Evolutionary conservation across 176 grass and related monocot genomes (phyloP).

Genomic region (Lolium rigidum): DNA sequence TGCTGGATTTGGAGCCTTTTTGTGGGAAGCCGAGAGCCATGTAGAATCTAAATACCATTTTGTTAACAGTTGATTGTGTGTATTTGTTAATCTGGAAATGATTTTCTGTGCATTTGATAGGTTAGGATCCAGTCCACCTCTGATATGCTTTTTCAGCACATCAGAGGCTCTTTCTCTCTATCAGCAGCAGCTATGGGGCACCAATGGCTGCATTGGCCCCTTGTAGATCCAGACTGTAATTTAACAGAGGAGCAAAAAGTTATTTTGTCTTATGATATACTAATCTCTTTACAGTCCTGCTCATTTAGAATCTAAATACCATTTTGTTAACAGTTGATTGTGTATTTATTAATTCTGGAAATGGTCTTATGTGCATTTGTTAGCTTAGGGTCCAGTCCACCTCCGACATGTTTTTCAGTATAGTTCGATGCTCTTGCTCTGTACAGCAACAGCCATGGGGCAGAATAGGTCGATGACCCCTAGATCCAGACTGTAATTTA

Average conservation of each 20-base stretch:
- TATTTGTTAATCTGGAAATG: slow-evolving; percentile 30
- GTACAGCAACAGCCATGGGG: slow-evolving; percentile 6
- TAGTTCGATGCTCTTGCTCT: slow-evolving; percentile 5
- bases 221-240: not conserved
- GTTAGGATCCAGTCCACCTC: slow-evolving; percentile 35
- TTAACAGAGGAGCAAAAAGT: not conserved
- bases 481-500: not conserved
- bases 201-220: not conserved
- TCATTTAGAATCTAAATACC: slow-evolving; percentile 92
- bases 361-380: slow-evolving; percentile 35
- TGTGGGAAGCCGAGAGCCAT: slow-evolving; percentile 93
- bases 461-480: not conserved
- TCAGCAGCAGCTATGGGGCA: slow-evolving; percentile 18
- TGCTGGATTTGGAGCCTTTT: slow-evolving; percentile 82
- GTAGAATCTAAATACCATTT: slow-evolving; percentile 96
- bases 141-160: slow-evolving; percentile 11
- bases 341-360: slow-evolving; percentile 33
- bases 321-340: slow-evolving; percentile 80
- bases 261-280: not conserved
- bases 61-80: slow-evolving; percentile 65
- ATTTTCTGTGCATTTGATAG: slow-evolving; percentile 37
- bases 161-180: not conserved
- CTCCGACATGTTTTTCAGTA: slow-evolving; percentile 16
- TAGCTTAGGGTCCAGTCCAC: slow-evolving; percentile 37
- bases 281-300: not conserved